These are phyloP conservation scores for Verticillium nonalfalfae DNA, from an alignment of 2,329 filamentous ascomycete species.

Conservation along the genomic window DNA sequence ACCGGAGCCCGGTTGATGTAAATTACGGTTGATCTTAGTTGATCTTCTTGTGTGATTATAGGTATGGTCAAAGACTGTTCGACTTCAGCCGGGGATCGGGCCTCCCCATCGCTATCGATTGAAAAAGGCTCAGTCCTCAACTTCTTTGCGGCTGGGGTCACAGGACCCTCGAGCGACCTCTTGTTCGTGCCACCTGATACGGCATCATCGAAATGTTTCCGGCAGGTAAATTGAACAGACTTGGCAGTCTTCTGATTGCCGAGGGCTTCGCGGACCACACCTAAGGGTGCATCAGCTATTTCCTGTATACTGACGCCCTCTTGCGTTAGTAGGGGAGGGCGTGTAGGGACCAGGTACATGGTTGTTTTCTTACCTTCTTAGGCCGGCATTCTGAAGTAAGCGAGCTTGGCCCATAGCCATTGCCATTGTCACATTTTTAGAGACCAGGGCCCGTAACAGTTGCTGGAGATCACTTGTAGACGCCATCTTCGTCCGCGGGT, in stretches of 20 bases:
- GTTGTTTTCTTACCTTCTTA: slow-evolving; percentile 44
- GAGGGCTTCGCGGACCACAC: slow-evolving; percentile 37
- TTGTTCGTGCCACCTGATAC: background rate
- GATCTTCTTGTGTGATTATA: slow-evolving; percentile 47
- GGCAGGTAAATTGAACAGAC: slow-evolving; percentile 47
- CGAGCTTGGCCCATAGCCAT: slow-evolving; percentile 53
- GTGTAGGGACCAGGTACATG: background rate
- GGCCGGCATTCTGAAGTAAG: slow-evolving; percentile 45
- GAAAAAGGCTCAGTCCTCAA: background rate
- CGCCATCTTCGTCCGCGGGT: slow-evolving; percentile 32
- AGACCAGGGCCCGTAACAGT: slow-evolving; percentile 45
- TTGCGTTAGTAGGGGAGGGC: background rate
- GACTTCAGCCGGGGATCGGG: slow-evolving; percentile 36
- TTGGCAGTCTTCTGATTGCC: slow-evolving; percentile 42
- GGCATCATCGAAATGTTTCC: slow-evolving; percentile 17
- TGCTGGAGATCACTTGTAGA: slow-evolving; percentile 55
- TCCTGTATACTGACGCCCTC: slow-evolving; percentile 41
- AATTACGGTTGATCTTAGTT: slow-evolving; percentile 51
- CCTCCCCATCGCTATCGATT: background rate
- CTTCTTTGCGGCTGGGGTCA: background rate
- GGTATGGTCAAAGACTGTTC: slow-evolving; percentile 59
- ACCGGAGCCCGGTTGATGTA: slow-evolving; percentile 77
- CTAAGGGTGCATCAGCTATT: slow-evolving; percentile 42
- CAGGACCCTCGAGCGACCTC: background rate
- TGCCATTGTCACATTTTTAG: slow-evolving; percentile 52